These are phyloP conservation scores for Gaultheria prostrata DNA, from an alignment of 148 eudicot genomes.

Conservation along the genomic window DNA sequence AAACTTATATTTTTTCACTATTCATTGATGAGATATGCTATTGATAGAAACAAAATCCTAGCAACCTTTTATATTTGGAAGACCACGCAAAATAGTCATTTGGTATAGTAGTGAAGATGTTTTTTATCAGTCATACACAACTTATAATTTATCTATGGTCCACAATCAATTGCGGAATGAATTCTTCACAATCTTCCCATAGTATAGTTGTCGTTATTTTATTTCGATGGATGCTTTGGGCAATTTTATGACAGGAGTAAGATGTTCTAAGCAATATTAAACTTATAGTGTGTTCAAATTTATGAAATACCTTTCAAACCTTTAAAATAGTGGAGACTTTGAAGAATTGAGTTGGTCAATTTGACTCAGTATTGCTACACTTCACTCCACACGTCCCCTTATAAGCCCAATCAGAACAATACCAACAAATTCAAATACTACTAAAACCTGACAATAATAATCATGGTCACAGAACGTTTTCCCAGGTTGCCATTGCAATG, in stretches of 20 bases:
- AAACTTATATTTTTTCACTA: background rate
- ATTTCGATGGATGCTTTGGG: background rate
- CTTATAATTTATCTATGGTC: background rate
- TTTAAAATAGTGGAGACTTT: background rate
- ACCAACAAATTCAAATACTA: background rate
- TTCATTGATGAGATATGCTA: background rate
- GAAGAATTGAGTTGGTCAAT: background rate
- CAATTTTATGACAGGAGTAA: background rate
- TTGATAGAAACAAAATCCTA: background rate
- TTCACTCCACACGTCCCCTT: background rate
- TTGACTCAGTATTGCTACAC: background rate
- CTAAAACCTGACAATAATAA: background rate
- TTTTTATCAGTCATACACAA: background rate
- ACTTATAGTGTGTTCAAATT: background rate
- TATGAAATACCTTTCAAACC: background rate
- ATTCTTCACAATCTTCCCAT: background rate
- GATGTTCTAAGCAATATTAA: background rate
- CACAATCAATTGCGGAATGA: background rate
- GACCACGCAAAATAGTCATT: background rate
- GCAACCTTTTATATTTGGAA: background rate
- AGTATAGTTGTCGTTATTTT: background rate
- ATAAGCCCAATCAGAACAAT: background rate
- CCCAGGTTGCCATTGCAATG: background rate
- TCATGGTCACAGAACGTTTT: background rate
- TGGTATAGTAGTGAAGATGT: background rate